Conservation (phyloP, 148 eudicot species). For the Rhododendron henanense region DNA sequence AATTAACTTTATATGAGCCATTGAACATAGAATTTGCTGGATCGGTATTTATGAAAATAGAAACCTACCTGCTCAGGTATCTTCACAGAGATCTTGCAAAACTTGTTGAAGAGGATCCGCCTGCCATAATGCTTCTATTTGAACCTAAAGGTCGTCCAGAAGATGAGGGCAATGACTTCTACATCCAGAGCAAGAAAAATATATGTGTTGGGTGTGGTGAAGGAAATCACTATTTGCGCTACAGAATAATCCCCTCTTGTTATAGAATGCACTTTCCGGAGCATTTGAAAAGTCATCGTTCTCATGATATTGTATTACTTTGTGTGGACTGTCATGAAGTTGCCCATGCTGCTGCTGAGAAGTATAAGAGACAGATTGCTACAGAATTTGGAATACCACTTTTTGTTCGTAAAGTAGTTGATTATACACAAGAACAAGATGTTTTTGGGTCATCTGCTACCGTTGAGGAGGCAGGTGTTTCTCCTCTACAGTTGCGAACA, state of each 20-base stretch:
- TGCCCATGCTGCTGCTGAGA: constrained; percentile 97
- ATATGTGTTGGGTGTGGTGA: constrained; percentile 98
- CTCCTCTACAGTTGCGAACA: constrained; percentile 75
- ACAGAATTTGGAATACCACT: constrained; percentile 82
- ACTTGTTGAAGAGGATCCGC: constrained; percentile 86
- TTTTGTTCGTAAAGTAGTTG: constrained; percentile 67
- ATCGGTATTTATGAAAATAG: background rate
- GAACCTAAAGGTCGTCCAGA: constrained; percentile 99
- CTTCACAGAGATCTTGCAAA: constrained; percentile 72
- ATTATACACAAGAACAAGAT: constrained; percentile 45
- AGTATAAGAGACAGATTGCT: constrained; percentile 70
- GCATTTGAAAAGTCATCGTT: constrained; percentile 95
- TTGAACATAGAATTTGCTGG: background rate
- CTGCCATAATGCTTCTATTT: constrained; percentile 82
- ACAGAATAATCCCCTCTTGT: constrained; percentile 95
- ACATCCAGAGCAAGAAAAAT: constrained; percentile 91
- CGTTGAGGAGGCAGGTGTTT: constrained; percentile 66
- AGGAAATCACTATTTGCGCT: constrained; percentile 86
- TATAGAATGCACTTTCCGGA: constrained; percentile 98
- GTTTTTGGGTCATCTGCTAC: constrained; percentile 27
- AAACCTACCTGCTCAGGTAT: constrained; percentile 51
- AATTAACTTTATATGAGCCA: background rate
- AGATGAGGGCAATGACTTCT: constrained; percentile 92
- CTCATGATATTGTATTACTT: constrained; percentile 96
- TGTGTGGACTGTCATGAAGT: constrained; percentile 98